Base-by-base conservation (phyloP, 768 basidiomycete species). In the Scleroderma citrinum region DNA sequence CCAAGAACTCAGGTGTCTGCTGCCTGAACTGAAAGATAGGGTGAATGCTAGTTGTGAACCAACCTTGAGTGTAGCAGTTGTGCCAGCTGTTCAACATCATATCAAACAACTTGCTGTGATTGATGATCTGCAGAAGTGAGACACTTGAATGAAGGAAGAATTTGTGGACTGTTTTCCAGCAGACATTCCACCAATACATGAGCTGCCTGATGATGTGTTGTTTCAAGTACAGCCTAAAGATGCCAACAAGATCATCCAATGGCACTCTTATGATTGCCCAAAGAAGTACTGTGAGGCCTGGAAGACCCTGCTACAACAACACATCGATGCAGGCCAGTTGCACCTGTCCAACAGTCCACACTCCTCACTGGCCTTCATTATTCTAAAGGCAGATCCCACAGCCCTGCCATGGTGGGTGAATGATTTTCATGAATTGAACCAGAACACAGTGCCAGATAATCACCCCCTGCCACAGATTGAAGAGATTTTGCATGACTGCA, bases 211-310 rank as follows among this genome's bases (percentile, higher is more conserved):
- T n/a, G 37, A 47, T 39, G 37, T 47, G 14, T 36, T 47, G 13
- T 42, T 41, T 29, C 20, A 7, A 2, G 40, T 49, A 7, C 38
- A 42, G 11, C 48, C 32, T 10, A 49, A 31, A 29, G 40, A 49
- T 24, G 12, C 48, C 1, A 31, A 49, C 8, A 47, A 35, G 32
- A 21, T 46, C 14, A 60, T 71, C 1, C 37, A 56, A 10, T 50
- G 48, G 1, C 49, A 62, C 1, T 46, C 50, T 0, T 75, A 73
- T 44, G 47, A 61, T 5, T 68, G 64, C 44, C 65, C 70, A 0
- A 57, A 59, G 7, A 65, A 69, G 37, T 72, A 65, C 32, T 48
- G 46, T 2, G 68, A 71, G 0, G 63, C 66, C 0, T 73, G 70
- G 65, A 23, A 59, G 17, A 61, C 37, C 0, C 55, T 74, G 0